Evolutionary conservation across 805 yeast genomes (phyloP).

Genomic region (Scheffersomyces lignosus): DNA sequence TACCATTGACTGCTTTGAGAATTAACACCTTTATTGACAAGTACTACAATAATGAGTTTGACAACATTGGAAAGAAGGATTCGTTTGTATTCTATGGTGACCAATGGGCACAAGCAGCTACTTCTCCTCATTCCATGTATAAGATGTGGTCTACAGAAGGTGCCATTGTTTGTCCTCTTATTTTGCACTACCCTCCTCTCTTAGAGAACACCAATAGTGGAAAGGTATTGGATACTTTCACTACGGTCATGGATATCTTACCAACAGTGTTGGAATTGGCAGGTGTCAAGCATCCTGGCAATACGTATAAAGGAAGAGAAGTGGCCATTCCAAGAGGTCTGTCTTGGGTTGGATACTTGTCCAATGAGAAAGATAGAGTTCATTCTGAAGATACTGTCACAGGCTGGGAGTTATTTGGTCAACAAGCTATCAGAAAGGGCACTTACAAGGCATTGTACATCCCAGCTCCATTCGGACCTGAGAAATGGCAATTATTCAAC

Average conservation of each 20-base stretch:
- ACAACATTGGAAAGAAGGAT: slow-evolving; percentile 48
- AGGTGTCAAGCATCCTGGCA: slow-evolving; percentile 44
- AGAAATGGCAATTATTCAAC: slow-evolving; percentile 42
- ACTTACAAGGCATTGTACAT: slow-evolving; percentile 47
- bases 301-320: slow-evolving; percentile 38
- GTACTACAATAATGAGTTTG: slow-evolving; percentile 43
- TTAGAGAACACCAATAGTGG: slow-evolving; percentile 22
- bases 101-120: slow-evolving; percentile 64
- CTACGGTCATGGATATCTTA: slow-evolving; percentile 60
- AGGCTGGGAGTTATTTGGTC: slow-evolving; percentile 62
- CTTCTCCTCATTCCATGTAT: slow-evolving; percentile 55
- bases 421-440: slow-evolving; percentile 55
- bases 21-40: slow-evolving; percentile 23
- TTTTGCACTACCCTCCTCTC: slow-evolving; percentile 45
- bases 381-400: slow-evolving; percentile 45
- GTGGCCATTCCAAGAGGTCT: slow-evolving; percentile 48
- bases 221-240: slow-evolving; percentile 37
- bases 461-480: slow-evolving; percentile 50
- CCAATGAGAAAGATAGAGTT: slow-evolving; percentile 23
- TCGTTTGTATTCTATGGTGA: slow-evolving; percentile 55
- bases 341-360: slow-evolving; percentile 44
- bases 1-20: slow-evolving; percentile 39
- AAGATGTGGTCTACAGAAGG: slow-evolving; percentile 63
- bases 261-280: slow-evolving; percentile 57
- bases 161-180: slow-evolving; percentile 57